Conservation (phyloP, 2,329 filamentous ascomycete genomes). For the Calonectria honghensis region DNA sequence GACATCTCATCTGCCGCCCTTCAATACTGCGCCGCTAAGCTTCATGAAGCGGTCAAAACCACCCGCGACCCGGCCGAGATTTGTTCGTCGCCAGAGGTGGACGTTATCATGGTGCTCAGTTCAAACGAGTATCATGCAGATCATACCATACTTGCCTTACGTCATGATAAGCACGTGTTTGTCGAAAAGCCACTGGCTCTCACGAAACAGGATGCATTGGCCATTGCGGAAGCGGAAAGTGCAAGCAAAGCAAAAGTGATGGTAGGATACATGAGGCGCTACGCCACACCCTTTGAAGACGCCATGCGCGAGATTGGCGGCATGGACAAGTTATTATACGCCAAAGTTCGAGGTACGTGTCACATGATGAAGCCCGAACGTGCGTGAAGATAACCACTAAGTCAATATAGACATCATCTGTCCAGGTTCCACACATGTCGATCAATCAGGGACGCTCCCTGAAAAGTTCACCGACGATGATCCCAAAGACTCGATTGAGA, state of each 20-base stretch:
- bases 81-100: background rate
- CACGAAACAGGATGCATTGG: background rate
- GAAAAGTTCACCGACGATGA: background rate
- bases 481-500: background rate
- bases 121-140: background rate
- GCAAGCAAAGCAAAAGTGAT: background rate
- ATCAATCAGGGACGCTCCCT: background rate
- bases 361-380: background rate
- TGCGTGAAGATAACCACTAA: background rate
- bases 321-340: background rate
- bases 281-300: background rate
- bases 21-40: background rate
- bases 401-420: background rate
- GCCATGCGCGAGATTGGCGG: constrained; percentile 1
- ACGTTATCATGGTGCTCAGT: background rate
- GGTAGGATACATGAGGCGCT: background rate
- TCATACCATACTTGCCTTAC: background rate
- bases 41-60: background rate
- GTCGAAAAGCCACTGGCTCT: constrained; percentile 5
- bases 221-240: background rate
- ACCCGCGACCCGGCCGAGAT: background rate
- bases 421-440: background rate
- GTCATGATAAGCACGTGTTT: background rate
- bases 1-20: background rate
- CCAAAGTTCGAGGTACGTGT: background rate